Base-by-base conservation (phyloP, 768 basidiomycete genomes). In the Russula vinacea region DNA sequence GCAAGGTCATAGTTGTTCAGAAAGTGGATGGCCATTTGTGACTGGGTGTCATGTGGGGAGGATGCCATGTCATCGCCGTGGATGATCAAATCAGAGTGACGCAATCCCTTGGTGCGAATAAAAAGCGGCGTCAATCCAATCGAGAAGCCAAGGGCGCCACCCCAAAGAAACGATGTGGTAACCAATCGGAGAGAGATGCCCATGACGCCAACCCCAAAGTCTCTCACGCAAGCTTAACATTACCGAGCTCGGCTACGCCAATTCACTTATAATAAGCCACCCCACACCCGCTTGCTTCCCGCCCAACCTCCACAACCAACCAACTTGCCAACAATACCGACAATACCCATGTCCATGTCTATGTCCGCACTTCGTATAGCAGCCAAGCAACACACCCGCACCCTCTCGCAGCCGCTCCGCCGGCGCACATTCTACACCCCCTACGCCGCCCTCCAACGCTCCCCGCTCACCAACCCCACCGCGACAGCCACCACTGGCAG, bases 371-470 rank as follows among this genome's bases (percentile, higher is more conserved):
- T 73, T 58, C 75, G 73, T 67, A n/a, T 68, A 58, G 24, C 59
- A 13, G 24, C 35, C 29, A 29, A 17, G 39, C 70, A 73, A 35
- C 72, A 73, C 69, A 59, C 72, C 64, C 74, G 73, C 65, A 33
- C 70, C 22, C 70, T 74, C 66, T 72, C 73, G 52, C 67, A 66
- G 51, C 64, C 70, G 32, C 62, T 68, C 58, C 66, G 63, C 35
- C 86, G 5, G 29, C 29, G 88, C 65, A 70, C 81, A 0, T 88
- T 89, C 75, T 88, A 87, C 75, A 83, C 87, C 13, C 85, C 86
- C 56, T 86, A 83, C 72, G 79, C 79, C 66, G 78, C 75, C n/a
- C 78, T 84, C 73, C 78, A 79, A 58, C 65, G 76, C 22, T 72
- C 76, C 29, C 72, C 76, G 32, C 73, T 71, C 29, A 29, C 29